Conservation (phyloP, 2,329 filamentous ascomycete species). For the Bipolaris cookei region DNA sequence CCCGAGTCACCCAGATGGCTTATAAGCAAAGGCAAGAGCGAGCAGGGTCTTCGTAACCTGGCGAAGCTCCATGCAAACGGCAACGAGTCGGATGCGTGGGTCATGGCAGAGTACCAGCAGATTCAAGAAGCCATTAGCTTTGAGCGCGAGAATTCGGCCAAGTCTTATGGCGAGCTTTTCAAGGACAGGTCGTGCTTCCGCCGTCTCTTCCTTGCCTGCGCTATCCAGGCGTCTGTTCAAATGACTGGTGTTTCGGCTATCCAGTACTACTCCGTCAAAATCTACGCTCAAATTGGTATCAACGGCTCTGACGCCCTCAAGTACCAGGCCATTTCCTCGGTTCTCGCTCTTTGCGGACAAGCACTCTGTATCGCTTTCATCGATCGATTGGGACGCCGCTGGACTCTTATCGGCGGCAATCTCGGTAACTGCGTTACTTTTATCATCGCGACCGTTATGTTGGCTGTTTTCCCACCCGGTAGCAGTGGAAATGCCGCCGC, state of each 20-base stretch:
- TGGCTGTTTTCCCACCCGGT: slow-evolving; percentile 67
- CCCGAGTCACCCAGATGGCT: slow-evolving; percentile 74
- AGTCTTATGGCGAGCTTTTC: slow-evolving; percentile 74
- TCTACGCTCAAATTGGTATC: slow-evolving; percentile 75
- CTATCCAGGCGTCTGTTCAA: slow-evolving; percentile 73
- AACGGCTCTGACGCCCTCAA: slow-evolving; percentile 68
- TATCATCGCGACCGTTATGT: slow-evolving; percentile 67
- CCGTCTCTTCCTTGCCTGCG: slow-evolving; percentile 71
- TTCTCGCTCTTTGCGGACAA: slow-evolving; percentile 73
- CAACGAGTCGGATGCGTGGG: slow-evolving; percentile 69
- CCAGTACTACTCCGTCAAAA: slow-evolving; percentile 74
- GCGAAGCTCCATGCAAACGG: slow-evolving; percentile 74
- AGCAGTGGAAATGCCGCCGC: slow-evolving; percentile 60
- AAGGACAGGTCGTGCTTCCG: slow-evolving; percentile 70
- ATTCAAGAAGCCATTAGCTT: slow-evolving; percentile 70
- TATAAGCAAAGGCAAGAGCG: slow-evolving; percentile 71
- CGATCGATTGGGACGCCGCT: slow-evolving; percentile 72
- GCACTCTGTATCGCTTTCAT: slow-evolving; percentile 71
- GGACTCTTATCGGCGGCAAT: slow-evolving; percentile 75
- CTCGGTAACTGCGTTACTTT: slow-evolving; percentile 74
- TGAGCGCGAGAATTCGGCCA: slow-evolving; percentile 72
- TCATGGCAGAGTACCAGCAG: slow-evolving; percentile 73
- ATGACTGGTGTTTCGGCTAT: slow-evolving; percentile 72
- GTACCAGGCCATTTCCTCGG: slow-evolving; percentile 76
- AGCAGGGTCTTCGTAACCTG: slow-evolving; percentile 70